Evolutionary conservation across 1,139 yeast species (phyloP).

Genomic region (Torulaspora globosa): DNA sequence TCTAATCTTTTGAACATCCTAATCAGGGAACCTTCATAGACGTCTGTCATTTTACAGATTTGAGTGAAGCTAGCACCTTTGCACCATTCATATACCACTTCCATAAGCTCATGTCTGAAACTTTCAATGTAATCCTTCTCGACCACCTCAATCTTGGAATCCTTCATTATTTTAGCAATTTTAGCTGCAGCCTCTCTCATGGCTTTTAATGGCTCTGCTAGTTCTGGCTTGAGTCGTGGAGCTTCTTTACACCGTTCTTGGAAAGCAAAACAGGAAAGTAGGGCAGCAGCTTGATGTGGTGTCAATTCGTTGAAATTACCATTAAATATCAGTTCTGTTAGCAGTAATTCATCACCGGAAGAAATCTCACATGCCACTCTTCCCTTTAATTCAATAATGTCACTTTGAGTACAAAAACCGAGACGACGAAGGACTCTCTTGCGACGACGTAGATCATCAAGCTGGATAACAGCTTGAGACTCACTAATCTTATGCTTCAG

Average conservation of each 20-base stretch:
- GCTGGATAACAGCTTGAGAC: slow-evolving; percentile 86
- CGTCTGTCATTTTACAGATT: slow-evolving; percentile 97
- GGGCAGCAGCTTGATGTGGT: slow-evolving; percentile 88
- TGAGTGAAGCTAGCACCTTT: slow-evolving; percentile 94
- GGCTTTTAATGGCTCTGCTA: slow-evolving; percentile 82
- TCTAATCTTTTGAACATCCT: slow-evolving; percentile 92
- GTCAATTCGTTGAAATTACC: slow-evolving; percentile 87
- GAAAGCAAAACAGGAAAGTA: slow-evolving; percentile 91
- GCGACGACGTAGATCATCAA: slow-evolving; percentile 89
- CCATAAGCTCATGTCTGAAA: slow-evolving; percentile 92
- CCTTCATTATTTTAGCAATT: slow-evolving; percentile 83
- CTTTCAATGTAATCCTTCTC: slow-evolving; percentile 90
- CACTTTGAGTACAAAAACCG: slow-evolving; percentile 79
- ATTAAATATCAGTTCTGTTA: slow-evolving; percentile 88
- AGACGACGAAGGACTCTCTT: slow-evolving; percentile 80
- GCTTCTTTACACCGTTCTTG: slow-evolving; percentile 91
- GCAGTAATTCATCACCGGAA: slow-evolving; percentile 84
- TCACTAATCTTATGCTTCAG: slow-evolving; percentile 65
- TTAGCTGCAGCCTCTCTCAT: slow-evolving; percentile 86
- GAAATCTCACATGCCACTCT: slow-evolving; percentile 95
- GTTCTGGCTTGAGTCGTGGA: slow-evolving; percentile 79
- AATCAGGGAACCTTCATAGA: slow-evolving; percentile 92
- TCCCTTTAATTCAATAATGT: slow-evolving; percentile 91
- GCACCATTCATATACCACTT: slow-evolving; percentile 95
- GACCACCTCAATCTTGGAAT: slow-evolving; percentile 80